Evolutionary conservation across 306 rosid genomes (phyloP).

Genomic region (Citrullus colocynthis): DNA sequence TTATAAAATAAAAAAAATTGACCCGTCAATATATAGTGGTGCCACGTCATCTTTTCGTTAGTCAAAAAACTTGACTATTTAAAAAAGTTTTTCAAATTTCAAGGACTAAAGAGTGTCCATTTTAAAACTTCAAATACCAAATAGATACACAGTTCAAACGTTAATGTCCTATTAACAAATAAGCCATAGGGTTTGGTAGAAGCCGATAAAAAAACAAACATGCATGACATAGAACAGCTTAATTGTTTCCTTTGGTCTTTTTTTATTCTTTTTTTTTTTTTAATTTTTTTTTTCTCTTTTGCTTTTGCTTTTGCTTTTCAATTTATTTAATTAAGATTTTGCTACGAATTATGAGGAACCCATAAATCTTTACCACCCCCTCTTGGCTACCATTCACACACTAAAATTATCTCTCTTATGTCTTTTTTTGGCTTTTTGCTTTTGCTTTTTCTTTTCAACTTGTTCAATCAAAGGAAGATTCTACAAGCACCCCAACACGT

Average conservation of each 20-base stretch:
- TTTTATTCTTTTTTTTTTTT: neutral
- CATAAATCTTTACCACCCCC: neutral
- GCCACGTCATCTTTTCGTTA: too few relatives aligned
- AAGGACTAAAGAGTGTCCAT: too few relatives aligned
- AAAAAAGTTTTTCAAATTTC: too few relatives aligned
- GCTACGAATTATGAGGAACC: neutral
- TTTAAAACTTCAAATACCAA: too few relatives aligned
- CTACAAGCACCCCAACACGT: neutral
- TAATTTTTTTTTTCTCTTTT: neutral
- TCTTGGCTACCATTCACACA: neutral
- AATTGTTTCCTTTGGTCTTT: neutral
- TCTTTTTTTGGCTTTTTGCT: neutral
- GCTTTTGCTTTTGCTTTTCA: conserved; percentile 1
- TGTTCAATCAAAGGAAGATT: neutral
- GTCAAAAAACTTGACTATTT: too few relatives aligned
- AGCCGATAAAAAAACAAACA: neutral
- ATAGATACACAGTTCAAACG: too few relatives aligned
- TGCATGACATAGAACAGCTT: neutral
- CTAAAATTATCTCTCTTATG: neutral
- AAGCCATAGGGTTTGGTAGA: neutral
- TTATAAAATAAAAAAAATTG: too few relatives aligned
- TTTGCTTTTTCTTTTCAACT: neutral
- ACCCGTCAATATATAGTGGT: too few relatives aligned
- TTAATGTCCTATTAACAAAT: too few relatives aligned
- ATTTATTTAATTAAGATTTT: neutral